A percentile compares a stretch with the other conserved stretches of the same genome.
phyloP scores from a whole-genome alignment of 768 basidiomycete genomes.

The Rhizopogon vulgaris region DNA sequence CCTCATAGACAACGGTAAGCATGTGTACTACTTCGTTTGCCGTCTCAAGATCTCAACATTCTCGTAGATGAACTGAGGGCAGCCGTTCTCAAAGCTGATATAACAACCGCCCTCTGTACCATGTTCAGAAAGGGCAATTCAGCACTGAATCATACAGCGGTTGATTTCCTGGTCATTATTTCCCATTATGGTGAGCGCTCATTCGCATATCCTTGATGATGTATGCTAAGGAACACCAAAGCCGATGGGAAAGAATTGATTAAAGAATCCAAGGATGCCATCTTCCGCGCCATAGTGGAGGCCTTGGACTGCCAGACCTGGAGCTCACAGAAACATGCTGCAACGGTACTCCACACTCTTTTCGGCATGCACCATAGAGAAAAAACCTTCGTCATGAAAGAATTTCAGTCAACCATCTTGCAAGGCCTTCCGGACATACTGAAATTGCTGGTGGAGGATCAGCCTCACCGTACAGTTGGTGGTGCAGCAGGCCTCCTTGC shows the following conservation, averaged over 20 bases:
- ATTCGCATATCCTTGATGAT: neutral
- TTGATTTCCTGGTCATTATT: constrained; percentile 3
- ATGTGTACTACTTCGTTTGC: neutral
- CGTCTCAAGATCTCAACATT: neutral
- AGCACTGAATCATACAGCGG: neutral
- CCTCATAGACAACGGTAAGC: constrained; percentile 1
- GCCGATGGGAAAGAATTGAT: neutral
- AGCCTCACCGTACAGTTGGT: neutral
- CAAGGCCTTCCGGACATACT: neutral
- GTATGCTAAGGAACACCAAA: neutral
- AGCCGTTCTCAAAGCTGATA: neutral
- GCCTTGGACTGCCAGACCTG: neutral
- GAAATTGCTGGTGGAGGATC: neutral
- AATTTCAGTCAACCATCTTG: neutral
- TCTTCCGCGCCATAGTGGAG: neutral
- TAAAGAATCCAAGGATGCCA: neutral
- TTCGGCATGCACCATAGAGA: neutral
- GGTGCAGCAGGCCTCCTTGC: neutral
- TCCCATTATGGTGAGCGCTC: neutral
- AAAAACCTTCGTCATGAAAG: neutral
- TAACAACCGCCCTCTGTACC: neutral
- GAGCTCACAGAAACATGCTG: neutral
- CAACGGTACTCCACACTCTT: neutral
- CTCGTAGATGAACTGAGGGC: constrained; percentile 3
- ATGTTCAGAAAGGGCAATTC: neutral